Percentiles rank a stretch among this genome's conserved stretches.
These are phyloP conservation scores for Rhizoctonia solani DNA, from an alignment of 1,284 basidiomycete genomes.

Conservation along the genomic window DNA sequence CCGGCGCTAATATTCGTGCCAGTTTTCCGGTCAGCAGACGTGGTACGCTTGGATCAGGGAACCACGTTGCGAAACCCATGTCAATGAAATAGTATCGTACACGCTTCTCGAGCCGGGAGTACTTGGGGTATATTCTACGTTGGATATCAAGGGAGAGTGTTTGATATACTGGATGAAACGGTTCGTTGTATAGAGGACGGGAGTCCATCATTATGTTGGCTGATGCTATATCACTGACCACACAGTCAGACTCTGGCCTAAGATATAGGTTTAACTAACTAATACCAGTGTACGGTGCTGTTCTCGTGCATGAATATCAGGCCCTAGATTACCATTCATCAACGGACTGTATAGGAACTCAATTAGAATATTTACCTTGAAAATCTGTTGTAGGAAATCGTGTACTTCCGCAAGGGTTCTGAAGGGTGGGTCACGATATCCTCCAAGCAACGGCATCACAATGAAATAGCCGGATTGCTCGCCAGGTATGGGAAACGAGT, in stretches of 20 bases:
- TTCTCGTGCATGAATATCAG: background rate
- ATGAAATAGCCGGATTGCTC: background rate
- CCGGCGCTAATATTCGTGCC: background rate
- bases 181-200: constrained; percentile 6
- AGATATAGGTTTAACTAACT: background rate
- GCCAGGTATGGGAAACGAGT: constrained; percentile 8
- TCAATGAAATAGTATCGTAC: too few species aligned
- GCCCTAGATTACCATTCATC: background rate
- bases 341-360: background rate
- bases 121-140: background rate
- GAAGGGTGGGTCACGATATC: background rate
- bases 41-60: background rate
- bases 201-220: background rate
- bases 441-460: constrained; percentile 3
- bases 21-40: background rate
- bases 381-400: constrained; percentile 12
- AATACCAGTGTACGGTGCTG: constrained; percentile 12
- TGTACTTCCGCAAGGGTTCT: background rate
- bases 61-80: too few species aligned
- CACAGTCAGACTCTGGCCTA: background rate
- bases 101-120: background rate
- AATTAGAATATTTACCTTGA: background rate
- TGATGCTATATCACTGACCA: constrained; percentile 12
- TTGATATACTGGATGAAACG: constrained; percentile 3
- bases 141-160: background rate